Base-by-base conservation (phyloP, 2,329 filamentous ascomycete species). In the Xylariaceae sp. region DNA sequence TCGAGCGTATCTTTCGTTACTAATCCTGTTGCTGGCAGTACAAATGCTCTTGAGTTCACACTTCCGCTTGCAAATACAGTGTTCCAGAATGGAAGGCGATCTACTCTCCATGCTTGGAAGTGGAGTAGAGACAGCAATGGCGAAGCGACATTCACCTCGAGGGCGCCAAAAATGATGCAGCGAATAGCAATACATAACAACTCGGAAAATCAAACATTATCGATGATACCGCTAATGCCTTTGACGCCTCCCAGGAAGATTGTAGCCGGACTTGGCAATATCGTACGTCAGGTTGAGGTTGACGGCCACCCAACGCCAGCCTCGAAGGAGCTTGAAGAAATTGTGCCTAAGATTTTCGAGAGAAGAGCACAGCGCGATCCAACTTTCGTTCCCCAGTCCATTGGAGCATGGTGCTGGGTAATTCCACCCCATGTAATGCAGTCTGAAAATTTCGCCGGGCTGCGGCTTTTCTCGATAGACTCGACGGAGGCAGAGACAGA, bases 21-120 rank as follows among this genome's bases (percentile, higher is more conserved):
- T 14, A 71, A 70, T 7, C 58, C 61, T 10, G 42, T 66, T 18
- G 43, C 52, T 6, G 46, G 53, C 5, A 52, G 61, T 31, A 55
- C 50, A 1, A 55, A 54, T 33, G 53, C 54, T 5, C 57, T 73
- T 3, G 66, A 69, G 3, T 67, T 79, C 48, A 82, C 77, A 6
- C 53, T 92, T 2, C 89, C 89, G 2, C 72, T 94, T 22, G 86
- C 89, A 39, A 89, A 90, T 63, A 95, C 90, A 0, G 73, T 90
- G 6, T 94, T 94, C 64, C 81, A 84, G 38, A 93, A 86, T 54
- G 87, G 84, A 42, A 75, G 73, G 22, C 73, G 73, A 1, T 84
- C 84, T 2, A 88, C 83, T 1, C 69, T 89, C 7, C 64, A 79
- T 28, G 71, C 73, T 2, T 74, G 69, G 51, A 67, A 59, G 50